These are phyloP conservation scores for Sarcodon aspratus DNA, from an alignment of 768 basidiomycete species.

Conservation along the genomic window DNA sequence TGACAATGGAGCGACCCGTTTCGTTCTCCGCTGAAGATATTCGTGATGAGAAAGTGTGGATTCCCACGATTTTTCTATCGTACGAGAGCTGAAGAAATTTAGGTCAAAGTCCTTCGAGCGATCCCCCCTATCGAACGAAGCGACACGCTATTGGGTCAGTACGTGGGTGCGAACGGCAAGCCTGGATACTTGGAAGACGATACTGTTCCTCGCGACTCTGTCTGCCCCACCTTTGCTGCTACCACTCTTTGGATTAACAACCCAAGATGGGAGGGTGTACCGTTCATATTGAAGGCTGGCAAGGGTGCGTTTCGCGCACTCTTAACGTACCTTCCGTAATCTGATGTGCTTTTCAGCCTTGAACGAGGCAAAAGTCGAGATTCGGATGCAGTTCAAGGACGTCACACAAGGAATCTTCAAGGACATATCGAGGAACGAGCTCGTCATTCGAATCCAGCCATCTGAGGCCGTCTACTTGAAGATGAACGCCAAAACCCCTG, in stretches of 20 bases:
- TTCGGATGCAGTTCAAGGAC: constrained; percentile 97
- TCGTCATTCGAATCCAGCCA: constrained; percentile 96
- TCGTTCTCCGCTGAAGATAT: constrained; percentile 97
- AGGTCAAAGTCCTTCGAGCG: constrained; percentile 94
- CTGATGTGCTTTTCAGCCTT: constrained; percentile 42
- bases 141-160: constrained; percentile 91
- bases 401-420: constrained; percentile 95
- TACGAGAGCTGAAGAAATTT: constrained; percentile 11
- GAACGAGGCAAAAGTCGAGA: constrained; percentile 97
- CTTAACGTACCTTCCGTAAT: constrained; percentile 1
- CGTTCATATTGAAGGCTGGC: constrained; percentile 96
- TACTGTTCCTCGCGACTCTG: constrained; percentile 85
- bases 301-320: constrained; percentile 51
- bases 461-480: constrained; percentile 96
- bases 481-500: constrained; percentile 91
- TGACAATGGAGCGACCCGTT: constrained; percentile 97
- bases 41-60: constrained; percentile 87
- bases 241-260: constrained; percentile 87
- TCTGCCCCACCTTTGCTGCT: constrained; percentile 92
- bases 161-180: constrained; percentile 78
- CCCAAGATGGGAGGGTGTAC: constrained; percentile 97
- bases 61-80: constrained; percentile 2
- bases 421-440: constrained; percentile 91
- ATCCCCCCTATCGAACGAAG: constrained; percentile 71
- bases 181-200: constrained; percentile 99